Evolutionary conservation across 2,329 filamentous ascomycete species (phyloP).

Genomic region (Colletotrichum liaoningense): DNA sequence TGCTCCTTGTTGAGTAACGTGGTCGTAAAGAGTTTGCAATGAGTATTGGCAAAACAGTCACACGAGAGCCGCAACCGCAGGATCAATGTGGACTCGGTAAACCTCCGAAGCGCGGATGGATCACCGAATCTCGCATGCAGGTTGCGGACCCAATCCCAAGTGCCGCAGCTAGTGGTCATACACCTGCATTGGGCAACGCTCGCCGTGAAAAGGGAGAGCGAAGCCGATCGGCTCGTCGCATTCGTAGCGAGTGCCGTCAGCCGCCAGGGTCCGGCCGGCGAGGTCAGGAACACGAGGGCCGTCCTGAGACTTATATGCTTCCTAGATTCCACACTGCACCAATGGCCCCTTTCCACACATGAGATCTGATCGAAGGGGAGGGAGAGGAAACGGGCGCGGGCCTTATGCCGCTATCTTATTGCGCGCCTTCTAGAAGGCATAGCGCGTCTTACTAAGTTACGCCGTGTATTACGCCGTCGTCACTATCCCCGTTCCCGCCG

Average conservation of each 20-base stretch:
- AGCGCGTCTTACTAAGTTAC: background rate
- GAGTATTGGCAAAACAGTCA: background rate
- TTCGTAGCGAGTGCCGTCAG: background rate
- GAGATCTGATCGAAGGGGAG: background rate
- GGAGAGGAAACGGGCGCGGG: background rate
- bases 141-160: slow-evolving; percentile 9
- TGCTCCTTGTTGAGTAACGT: slow-evolving; percentile 18
- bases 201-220: slow-evolving; percentile 23
- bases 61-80: background rate
- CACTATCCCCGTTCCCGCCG: background rate
- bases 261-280: background rate
- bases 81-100: slow-evolving; percentile 18
- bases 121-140: slow-evolving; percentile 26
- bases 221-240: slow-evolving; percentile 15
- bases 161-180: slow-evolving; percentile 3
- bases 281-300: background rate
- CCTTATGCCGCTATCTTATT: background rate
- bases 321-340: background rate
- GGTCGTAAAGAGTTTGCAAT: slow-evolving; percentile 17
- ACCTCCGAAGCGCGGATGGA: slow-evolving; percentile 30
- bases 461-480: background rate
- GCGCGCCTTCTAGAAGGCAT: background rate
- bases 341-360: background rate
- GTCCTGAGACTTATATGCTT: slow-evolving; percentile 2
- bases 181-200: background rate